Evolutionary conservation across 176 grass and related monocot genomes (phyloP).

Genomic region (Juncus effusus): DNA sequence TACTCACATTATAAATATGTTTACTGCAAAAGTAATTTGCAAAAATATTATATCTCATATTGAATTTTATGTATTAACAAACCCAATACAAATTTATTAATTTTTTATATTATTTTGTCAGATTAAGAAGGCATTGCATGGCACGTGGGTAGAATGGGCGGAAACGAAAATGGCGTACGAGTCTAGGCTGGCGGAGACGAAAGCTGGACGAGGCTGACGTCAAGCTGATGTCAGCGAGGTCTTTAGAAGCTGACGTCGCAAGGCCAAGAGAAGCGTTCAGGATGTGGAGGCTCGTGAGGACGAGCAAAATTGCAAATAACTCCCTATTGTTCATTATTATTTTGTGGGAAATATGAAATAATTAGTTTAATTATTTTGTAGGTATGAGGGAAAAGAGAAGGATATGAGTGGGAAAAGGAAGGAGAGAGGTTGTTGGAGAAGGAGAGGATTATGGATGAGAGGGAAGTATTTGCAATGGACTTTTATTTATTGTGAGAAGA

Average conservation of each 20-base stretch:
- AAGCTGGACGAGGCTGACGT: slow-evolving; percentile 74
- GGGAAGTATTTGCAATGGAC: slow-evolving; percentile 65
- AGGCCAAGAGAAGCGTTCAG: slow-evolving; percentile 58
- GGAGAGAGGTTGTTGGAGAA: slow-evolving; percentile 55
- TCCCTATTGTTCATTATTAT: too few relatives aligned
- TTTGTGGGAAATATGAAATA: too few relatives aligned
- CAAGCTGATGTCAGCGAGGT: slow-evolving; percentile 60
- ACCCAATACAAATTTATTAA: slow-evolving; percentile 1
- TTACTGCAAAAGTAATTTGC: too few relatives aligned
- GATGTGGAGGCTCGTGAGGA: slow-evolving; percentile 85
- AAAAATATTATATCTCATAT: too few relatives aligned
- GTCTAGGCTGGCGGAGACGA: slow-evolving; percentile 46
- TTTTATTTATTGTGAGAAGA: too few relatives aligned
- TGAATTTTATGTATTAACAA: too few relatives aligned
- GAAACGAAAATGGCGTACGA: slow-evolving; percentile 82
- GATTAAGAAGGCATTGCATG: slow-evolving; percentile 86
- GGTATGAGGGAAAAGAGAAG: slow-evolving; percentile 59
- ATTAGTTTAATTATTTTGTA: slow-evolving; percentile 30
- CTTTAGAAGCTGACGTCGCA: slow-evolving; percentile 52
- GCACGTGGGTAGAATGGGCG: slow-evolving; percentile 63
- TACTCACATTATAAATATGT: too few relatives aligned
- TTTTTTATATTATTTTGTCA: slow-evolving; percentile 19
- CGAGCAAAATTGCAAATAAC: neutral
- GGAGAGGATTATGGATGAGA: slow-evolving; percentile 64
- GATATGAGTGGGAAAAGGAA: slow-evolving; percentile 59